Conservation (phyloP, 768 basidiomycete genomes). For the Termitomyces sp. region DNA sequence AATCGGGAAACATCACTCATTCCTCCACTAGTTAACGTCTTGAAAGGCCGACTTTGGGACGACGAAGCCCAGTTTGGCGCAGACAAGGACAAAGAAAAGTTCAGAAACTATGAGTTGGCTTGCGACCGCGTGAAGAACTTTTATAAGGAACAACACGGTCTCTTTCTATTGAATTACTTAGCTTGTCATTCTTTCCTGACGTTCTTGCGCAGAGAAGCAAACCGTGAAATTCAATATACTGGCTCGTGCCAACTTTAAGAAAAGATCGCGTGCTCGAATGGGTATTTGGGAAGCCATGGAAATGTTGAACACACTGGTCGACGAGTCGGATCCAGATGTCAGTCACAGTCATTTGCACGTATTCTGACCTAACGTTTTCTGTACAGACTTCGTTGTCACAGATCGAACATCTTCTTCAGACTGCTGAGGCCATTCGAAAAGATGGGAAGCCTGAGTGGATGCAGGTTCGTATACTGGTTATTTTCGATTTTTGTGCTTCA, state of each 20-base stretch:
- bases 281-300: constrained; percentile 85
- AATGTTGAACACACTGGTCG: constrained; percentile 79
- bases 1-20: not conserved
- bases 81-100: constrained; percentile 51
- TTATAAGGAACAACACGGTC: constrained; percentile 15
- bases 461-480: constrained; percentile 36
- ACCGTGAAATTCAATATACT: constrained; percentile 82
- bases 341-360: constrained; percentile 13
- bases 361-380: not conserved
- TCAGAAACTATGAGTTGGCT: constrained; percentile 41
- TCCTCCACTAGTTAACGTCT: constrained; percentile 42
- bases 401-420: constrained; percentile 79
- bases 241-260: constrained; percentile 71
- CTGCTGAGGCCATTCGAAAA: constrained; percentile 82
- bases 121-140: constrained; percentile 14
- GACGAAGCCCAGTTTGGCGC: constrained; percentile 39
- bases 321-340: constrained; percentile 90
- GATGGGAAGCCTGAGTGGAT: constrained; percentile 92
- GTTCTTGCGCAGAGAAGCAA: constrained; percentile 60
- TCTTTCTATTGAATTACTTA: not conserved
- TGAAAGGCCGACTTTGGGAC: constrained; percentile 47
- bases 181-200: not conserved
- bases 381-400: constrained; percentile 7
- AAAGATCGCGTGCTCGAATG: constrained; percentile 67
- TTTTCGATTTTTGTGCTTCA: not conserved